phyloP scores from a whole-genome alignment of 352 stramenopile genomes.

The Phytophthora citricola region DNA sequence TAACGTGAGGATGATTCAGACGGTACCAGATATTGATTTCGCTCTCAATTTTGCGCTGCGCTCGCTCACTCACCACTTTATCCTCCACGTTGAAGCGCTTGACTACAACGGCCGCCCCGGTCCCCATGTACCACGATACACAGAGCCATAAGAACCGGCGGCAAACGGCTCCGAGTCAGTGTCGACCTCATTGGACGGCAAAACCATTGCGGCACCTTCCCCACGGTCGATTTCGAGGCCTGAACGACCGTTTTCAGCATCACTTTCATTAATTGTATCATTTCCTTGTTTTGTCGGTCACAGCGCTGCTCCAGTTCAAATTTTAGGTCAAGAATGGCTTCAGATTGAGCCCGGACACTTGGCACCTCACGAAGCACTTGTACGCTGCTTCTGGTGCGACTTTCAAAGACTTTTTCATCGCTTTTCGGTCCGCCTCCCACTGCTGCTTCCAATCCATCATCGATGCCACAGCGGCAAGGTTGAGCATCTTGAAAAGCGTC shows the following conservation, averaged over 20 bases:
- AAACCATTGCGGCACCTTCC: conserved; percentile 22
- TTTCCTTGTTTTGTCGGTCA: background rate
- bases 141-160: conserved; percentile 23
- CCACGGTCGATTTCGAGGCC: conserved; percentile 6
- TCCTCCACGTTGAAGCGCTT: conserved; percentile 35
- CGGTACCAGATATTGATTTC: conserved; percentile 40
- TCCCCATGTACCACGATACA: conserved; percentile 32
- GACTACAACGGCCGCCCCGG: conserved; percentile 37
- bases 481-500: conserved; percentile 10
- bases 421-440: conserved; percentile 12
- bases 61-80: conserved; percentile 1
- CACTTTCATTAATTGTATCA: conserved; percentile 8
- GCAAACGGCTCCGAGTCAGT: conserved; percentile 25
- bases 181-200: conserved; percentile 22
- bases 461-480: conserved; percentile 1
- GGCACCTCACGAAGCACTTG: conserved; percentile 8
- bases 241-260: conserved; percentile 20
- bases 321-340: conserved; percentile 19
- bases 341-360: conserved; percentile 4
- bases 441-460: conserved; percentile 27
- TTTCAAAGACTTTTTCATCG: background rate
- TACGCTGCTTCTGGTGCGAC: conserved; percentile 1
- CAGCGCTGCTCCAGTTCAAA: conserved; percentile 14
- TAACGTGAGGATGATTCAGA: conserved; percentile 6
- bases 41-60: conserved; percentile 14